These are phyloP conservation scores for Leptographium wingfieldii DNA, from an alignment of 2,329 filamentous ascomycete genomes.

Conservation along the genomic window DNA sequence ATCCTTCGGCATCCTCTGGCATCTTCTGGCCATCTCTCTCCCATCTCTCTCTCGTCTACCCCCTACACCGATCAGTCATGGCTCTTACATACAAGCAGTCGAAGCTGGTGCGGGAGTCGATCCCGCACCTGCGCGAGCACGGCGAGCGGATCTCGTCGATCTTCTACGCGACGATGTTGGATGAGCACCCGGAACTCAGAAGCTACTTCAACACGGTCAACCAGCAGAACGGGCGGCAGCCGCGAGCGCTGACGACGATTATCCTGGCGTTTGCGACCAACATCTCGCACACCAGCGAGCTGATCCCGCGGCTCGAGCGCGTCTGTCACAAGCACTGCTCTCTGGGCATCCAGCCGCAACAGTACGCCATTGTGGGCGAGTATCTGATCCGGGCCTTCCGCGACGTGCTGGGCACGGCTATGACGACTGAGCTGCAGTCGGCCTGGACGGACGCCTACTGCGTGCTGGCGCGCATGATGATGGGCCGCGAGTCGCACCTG, in stretches of 20 bases:
- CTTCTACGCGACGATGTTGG: slow-evolving; percentile 60
- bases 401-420: slow-evolving; percentile 50
- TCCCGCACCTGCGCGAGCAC: slow-evolving; percentile 55
- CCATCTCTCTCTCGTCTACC: not conserved
- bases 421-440: slow-evolving; percentile 50
- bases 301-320: slow-evolving; percentile 39
- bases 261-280: slow-evolving; percentile 61
- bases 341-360: slow-evolving; percentile 52
- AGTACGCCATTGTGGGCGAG: slow-evolving; percentile 59
- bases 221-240: slow-evolving; percentile 49
- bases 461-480: slow-evolving; percentile 62
- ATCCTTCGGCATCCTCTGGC: too few relatives aligned
- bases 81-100: slow-evolving; percentile 41
- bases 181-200: slow-evolving; percentile 51
- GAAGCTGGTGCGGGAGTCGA: slow-evolving; percentile 54
- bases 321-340: slow-evolving; percentile 63
- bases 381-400: slow-evolving; percentile 56
- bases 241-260: slow-evolving; percentile 47
- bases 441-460: slow-evolving; percentile 64
- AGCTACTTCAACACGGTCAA: slow-evolving; percentile 59
- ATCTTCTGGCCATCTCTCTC: too few relatives aligned
- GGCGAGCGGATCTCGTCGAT: slow-evolving; percentile 55
- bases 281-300: slow-evolving; percentile 49
- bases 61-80: slow-evolving; percentile 11
- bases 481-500: slow-evolving; percentile 49